Evolutionary conservation across 169 alveolate species (phyloP).

Genomic region (Besnoitia besnoiti): DNA sequence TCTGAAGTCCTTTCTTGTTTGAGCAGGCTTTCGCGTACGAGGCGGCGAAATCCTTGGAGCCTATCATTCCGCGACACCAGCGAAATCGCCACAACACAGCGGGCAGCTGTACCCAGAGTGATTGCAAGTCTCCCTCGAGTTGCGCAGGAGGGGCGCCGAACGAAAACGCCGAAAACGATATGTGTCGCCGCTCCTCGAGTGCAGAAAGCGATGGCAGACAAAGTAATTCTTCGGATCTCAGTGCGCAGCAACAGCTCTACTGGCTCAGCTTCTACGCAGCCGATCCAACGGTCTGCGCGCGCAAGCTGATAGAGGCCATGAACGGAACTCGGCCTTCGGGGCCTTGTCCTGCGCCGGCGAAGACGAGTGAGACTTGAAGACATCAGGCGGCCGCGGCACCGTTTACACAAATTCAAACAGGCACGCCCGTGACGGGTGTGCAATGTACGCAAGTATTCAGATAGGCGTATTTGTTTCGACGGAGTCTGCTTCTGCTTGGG

Average conservation of each 20-base stretch:
- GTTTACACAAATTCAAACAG: no score
- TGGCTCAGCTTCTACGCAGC: slow-evolving; percentile 39
- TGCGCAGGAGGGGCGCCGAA: not conserved
- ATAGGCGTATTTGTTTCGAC: no score
- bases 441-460: no score
- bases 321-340: not conserved
- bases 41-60: slow-evolving; percentile 23
- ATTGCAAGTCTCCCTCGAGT: not conserved
- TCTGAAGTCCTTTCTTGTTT: not conserved
- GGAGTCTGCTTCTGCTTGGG: no score
- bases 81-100: not conserved
- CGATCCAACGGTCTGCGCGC: not conserved
- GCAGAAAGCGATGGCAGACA: not conserved
- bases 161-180: no score
- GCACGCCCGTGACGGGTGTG: no score
- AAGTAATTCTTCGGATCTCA: not conserved
- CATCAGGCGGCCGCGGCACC: no score
- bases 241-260: not conserved
- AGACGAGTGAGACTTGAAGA: no score
- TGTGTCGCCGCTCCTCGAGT: no score
- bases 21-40: not conserved
- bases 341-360: no score
- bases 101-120: not conserved
- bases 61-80: not conserved
- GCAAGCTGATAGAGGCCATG: not conserved